Percentiles rank a stretch among this genome's conserved stretches.
These are phyloP conservation scores for Leptographium procerum DNA, from an alignment of 2,329 filamentous ascomycete species.

Conservation along the genomic window DNA sequence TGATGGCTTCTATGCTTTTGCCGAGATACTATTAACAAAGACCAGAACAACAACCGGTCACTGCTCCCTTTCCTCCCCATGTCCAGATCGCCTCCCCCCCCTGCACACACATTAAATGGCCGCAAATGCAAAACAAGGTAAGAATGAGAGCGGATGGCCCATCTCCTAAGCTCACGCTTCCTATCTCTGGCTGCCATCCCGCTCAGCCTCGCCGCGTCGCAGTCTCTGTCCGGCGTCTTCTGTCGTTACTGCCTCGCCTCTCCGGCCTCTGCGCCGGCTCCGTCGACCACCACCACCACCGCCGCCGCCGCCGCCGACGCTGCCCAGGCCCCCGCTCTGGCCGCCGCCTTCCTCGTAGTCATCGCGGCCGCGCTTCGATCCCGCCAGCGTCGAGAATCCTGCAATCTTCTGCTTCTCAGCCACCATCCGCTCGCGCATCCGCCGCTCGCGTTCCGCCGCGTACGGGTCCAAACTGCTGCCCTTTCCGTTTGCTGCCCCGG, in stretches of 20 bases:
- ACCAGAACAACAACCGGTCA: neutral
- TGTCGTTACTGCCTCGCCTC: conserved; percentile 34
- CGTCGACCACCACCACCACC: conserved; percentile 28
- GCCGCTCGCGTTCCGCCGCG: conserved; percentile 56
- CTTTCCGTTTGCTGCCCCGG: neutral
- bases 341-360: conserved; percentile 30
- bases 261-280: conserved; percentile 35
- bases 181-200: conserved; percentile 27
- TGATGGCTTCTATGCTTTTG: too few species aligned
- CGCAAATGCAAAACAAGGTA: neutral
- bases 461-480: conserved; percentile 39
- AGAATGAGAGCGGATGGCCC: neutral
- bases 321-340: conserved; percentile 35
- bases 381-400: conserved; percentile 42
- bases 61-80: neutral
- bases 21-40: too few species aligned
- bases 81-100: neutral
- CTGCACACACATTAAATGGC: neutral
- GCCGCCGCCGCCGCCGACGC: conserved; percentile 36
- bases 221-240: conserved; percentile 41
- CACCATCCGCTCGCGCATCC: conserved; percentile 53
- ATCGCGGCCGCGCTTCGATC: conserved; percentile 41
- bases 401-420: conserved; percentile 48
- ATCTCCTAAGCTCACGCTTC: neutral
- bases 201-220: conserved; percentile 46